Conservation (phyloP, 2,329 filamentous ascomycete genomes). For the Paecilomyces formosus region DNA sequence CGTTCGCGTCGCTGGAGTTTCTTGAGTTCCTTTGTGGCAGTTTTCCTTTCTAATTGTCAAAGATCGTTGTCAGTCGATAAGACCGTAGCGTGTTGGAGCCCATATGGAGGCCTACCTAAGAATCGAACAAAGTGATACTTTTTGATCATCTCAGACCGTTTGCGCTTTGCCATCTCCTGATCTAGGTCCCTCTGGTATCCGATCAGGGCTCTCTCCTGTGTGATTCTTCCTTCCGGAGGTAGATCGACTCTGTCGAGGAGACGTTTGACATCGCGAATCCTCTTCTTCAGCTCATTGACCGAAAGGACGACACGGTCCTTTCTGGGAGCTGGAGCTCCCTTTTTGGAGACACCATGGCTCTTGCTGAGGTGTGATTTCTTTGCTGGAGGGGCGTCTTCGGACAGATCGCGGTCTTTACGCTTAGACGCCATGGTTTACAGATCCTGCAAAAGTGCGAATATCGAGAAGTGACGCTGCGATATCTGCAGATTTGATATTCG, state of each 20-base stretch:
- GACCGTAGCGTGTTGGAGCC: not conserved
- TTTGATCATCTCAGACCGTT: conserved; percentile 49
- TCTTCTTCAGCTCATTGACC: conserved; percentile 46
- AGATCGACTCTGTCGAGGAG: conserved; percentile 44
- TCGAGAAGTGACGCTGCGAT: not conserved
- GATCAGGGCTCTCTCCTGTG: conserved; percentile 53
- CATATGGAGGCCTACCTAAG: conserved; percentile 36
- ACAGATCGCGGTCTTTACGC: conserved; percentile 20
- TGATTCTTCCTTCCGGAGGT: conserved; percentile 48
- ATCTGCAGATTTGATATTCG: not conserved
- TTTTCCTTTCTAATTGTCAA: conserved; percentile 29
- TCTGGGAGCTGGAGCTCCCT: not conserved
- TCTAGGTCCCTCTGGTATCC: conserved; percentile 50
- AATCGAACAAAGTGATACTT: conserved; percentile 63
- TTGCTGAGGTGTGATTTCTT: conserved; percentile 13
- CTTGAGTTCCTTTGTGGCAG: conserved; percentile 32
- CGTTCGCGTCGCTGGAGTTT: conserved; percentile 31
- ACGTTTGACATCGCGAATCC: conserved; percentile 50
- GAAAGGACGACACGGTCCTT: conserved; percentile 18
- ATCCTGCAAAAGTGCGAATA: not conserved
- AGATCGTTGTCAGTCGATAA: conserved; percentile 5
- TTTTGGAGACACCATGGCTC: conserved; percentile 2
- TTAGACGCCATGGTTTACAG: conserved; percentile 14
- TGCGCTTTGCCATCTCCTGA: conserved; percentile 41
- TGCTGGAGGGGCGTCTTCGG: conserved; percentile 16